Evolutionary conservation across 345 rosid genomes (phyloP).

Genomic region (Populus euphratica): DNA sequence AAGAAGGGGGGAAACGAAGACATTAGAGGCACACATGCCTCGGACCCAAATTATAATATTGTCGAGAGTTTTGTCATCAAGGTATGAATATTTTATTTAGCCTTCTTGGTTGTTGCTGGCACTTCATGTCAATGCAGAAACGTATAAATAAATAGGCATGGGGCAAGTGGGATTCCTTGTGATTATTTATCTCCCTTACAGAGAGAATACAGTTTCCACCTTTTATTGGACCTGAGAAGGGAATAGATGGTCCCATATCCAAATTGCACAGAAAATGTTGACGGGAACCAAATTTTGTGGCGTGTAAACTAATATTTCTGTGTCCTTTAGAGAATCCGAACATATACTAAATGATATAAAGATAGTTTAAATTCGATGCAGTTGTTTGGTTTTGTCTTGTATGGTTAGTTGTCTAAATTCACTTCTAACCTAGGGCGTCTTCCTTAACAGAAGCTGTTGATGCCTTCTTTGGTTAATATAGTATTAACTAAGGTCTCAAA

Average conservation of each 20-base stretch:
- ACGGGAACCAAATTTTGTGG: background rate
- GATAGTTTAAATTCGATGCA: background rate
- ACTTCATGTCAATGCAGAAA: background rate
- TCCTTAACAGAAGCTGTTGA: too few species aligned
- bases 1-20: background rate
- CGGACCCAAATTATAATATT: background rate
- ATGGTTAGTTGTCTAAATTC: background rate
- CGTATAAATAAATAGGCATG: background rate
- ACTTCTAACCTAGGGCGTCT: background rate
- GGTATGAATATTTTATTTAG: too few species aligned
- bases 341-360: background rate
- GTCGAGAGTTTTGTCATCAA: background rate
- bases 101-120: too few species aligned
- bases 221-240: background rate
- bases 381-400: background rate
- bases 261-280: background rate
- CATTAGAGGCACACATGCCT: background rate
- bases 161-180: background rate
- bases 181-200: background rate
- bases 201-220: too few species aligned
- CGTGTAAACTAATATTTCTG: background rate
- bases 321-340: background rate
- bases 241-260: conserved; percentile 8
- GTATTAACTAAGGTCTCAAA: too few species aligned
- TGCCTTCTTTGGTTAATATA: too few species aligned